A percentile compares a stretch with the other conserved stretches of the same genome.
Conservation (phyloP, 78 protist species). For the Polysphondylium violaceum region DNA sequence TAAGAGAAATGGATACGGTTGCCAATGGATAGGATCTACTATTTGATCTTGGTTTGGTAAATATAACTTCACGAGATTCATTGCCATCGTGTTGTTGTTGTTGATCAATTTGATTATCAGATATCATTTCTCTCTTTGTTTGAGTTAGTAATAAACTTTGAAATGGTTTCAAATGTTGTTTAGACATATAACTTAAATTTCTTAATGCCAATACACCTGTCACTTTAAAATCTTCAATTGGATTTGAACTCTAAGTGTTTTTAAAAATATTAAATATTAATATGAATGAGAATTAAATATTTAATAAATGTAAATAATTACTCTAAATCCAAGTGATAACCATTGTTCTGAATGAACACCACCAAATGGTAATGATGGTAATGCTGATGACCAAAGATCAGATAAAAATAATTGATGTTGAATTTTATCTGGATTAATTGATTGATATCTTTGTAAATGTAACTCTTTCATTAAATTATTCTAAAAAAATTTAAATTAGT, state of each 20-base stretch:
- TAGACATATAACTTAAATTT: constrained; percentile 47
- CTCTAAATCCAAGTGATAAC: constrained; percentile 69
- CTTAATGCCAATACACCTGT: constrained; percentile 53
- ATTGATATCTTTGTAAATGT: constrained; percentile 24
- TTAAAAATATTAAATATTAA: too few species aligned
- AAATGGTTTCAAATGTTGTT: constrained; percentile 36
- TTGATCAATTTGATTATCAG: background rate
- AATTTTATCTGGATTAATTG: constrained; percentile 24
- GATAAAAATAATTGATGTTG: constrained; percentile 44
- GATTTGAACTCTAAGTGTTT: constrained; percentile 32
- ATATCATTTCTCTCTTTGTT: constrained; percentile 32
- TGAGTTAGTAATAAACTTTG: constrained; percentile 34
- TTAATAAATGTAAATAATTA: too few species aligned
- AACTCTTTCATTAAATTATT: constrained; percentile 58
- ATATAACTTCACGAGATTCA: background rate
- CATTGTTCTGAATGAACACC: constrained; percentile 32
- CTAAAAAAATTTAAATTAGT: background rate
- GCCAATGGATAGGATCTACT: constrained; percentile 75
- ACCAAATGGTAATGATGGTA: constrained; percentile 34
- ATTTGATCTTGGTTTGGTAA: constrained; percentile 19
- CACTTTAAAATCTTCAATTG: constrained; percentile 45
- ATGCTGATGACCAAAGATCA: constrained; percentile 57
- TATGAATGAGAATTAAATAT: too few species aligned
- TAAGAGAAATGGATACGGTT: constrained; percentile 23
- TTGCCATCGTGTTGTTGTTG: background rate